These are phyloP conservation scores for Tricholoma sp. DNA, from an alignment of 768 basidiomycete species.

Conservation along the genomic window DNA sequence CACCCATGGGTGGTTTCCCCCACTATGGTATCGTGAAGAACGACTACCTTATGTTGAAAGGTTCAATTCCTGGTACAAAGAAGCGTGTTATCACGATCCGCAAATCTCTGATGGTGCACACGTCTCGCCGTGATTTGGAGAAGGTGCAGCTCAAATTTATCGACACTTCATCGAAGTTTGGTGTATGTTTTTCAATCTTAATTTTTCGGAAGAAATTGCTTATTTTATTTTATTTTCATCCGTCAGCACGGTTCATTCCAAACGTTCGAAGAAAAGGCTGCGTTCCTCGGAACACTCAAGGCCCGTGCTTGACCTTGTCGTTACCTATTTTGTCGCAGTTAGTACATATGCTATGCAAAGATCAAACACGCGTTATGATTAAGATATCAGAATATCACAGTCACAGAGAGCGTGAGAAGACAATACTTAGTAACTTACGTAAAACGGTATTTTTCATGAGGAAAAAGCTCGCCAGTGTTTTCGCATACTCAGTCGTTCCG, in stretches of 20 bases:
- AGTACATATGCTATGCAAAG: conserved; percentile 33
- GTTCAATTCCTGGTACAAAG: conserved; percentile 91
- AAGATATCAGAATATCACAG: no score
- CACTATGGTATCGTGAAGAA: conserved; percentile 99
- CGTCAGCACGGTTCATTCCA: conserved; percentile 91
- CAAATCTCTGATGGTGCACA: conserved; percentile 96
- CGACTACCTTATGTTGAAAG: conserved; percentile 97
- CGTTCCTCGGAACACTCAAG: conserved; percentile 93
- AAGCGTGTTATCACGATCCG: conserved; percentile 98
- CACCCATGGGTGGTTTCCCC: conserved; percentile 98
- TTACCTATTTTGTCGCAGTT: conserved; percentile 35
- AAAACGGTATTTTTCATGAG: no score
- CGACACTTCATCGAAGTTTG: conserved; percentile 97
- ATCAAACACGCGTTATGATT: conserved; percentile 5
- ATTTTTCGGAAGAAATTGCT: background rate
- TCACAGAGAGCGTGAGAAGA: no score
- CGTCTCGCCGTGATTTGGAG: conserved; percentile 93
- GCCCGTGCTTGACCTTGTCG: conserved; percentile 51
- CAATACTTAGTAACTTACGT: no score
- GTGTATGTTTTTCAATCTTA: conserved; percentile 47
- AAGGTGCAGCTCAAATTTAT: conserved; percentile 98
- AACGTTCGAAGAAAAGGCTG: conserved; percentile 92
- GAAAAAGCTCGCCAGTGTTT: no score
- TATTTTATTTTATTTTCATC: background rate
- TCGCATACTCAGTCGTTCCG: background rate